Conservation (phyloP, 2,329 filamentous ascomycete genomes). For the Colletotrichum eremochloae region DNA sequence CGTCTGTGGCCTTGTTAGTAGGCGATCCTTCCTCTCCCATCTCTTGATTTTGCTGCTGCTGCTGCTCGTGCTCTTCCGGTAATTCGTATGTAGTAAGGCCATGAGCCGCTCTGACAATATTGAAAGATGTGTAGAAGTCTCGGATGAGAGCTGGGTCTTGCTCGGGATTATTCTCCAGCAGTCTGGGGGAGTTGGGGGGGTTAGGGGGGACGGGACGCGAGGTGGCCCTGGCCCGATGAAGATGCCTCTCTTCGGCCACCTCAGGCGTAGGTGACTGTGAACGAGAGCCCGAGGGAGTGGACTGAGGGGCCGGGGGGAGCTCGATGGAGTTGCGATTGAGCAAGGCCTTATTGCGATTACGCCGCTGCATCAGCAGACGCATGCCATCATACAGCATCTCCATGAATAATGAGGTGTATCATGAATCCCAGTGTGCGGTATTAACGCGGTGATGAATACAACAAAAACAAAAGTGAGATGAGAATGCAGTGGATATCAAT, state of each 20-base stretch:
- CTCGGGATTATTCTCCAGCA: constrained; percentile 9
- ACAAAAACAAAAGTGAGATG: background rate
- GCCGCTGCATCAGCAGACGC: constrained; percentile 32
- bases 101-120: constrained; percentile 23
- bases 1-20: constrained; percentile 57
- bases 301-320: constrained; percentile 29
- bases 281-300: constrained; percentile 34
- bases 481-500: background rate
- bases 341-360: constrained; percentile 26
- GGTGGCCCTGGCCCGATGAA: constrained; percentile 34
- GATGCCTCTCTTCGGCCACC: constrained; percentile 19
- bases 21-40: constrained; percentile 13
- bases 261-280: constrained; percentile 23
- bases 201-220: constrained; percentile 36
- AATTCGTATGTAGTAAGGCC: constrained; percentile 4
- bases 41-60: background rate
- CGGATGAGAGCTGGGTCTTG: constrained; percentile 24
- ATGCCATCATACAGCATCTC: constrained; percentile 30
- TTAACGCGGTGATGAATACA: background rate
- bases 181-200: constrained; percentile 37
- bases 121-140: constrained; percentile 31
- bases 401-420: constrained; percentile 9
- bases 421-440: background rate
- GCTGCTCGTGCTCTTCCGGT: constrained; percentile 4
- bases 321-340: constrained; percentile 34